These are phyloP conservation scores for Solidago caesia DNA, from an alignment of 129 eudicot species.

Conservation along the genomic window DNA sequence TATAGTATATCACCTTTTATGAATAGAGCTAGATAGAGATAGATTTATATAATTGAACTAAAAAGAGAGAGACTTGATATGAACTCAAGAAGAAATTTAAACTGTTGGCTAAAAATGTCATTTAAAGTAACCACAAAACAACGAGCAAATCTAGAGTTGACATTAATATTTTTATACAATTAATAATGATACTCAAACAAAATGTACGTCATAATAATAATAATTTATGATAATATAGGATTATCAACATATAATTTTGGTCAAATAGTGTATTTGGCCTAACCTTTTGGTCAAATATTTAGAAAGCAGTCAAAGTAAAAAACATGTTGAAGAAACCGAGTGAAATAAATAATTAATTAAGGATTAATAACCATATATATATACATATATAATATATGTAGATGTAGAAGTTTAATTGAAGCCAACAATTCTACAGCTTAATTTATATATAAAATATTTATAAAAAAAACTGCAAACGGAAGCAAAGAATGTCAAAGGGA, in stretches of 20 bases:
- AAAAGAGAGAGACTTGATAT: slow-evolving; percentile 19
- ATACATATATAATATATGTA: too few relatives aligned
- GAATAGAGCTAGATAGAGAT: background rate
- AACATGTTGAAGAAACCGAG: too few relatives aligned
- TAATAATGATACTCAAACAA: background rate
- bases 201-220: background rate
- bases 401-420: background rate
- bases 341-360: background rate
- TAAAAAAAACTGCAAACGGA: slow-evolving; percentile 10
- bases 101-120: slow-evolving; percentile 20
- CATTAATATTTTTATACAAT: slow-evolving; percentile 15
- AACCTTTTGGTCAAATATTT: slow-evolving; percentile 13
- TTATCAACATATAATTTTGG: background rate
- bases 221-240: background rate
- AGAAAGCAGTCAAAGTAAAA: slow-evolving; percentile 7
- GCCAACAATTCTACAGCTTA: background rate
- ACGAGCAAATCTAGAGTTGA: slow-evolving; percentile 29
- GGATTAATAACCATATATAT: background rate
- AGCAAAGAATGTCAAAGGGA: slow-evolving; percentile 34
- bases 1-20: background rate
- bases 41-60: slow-evolving; percentile 11
- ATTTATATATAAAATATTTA: too few relatives aligned
- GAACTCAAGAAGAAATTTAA: slow-evolving; percentile 16
- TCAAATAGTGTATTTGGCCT: slow-evolving; percentile 19
- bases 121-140: slow-evolving; percentile 18